These are phyloP conservation scores for Gossypium schwendimanii DNA, from an alignment of 441 rosid genomes.

Conservation along the genomic window DNA sequence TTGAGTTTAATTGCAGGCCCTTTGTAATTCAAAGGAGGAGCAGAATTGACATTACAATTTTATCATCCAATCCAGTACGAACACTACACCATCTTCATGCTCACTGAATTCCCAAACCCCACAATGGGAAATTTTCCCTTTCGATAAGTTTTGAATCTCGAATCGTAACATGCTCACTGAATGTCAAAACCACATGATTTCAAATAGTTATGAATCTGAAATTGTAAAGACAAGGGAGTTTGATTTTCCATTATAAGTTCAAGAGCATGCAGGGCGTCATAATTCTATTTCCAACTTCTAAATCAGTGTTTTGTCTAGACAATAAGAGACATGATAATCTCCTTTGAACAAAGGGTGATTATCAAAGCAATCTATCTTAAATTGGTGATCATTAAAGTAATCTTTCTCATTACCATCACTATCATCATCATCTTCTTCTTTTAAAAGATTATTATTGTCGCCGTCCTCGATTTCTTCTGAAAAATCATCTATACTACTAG, in stretches of 20 bases:
- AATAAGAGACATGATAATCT: neutral
- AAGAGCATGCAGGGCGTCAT: neutral
- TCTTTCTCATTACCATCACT: no score
- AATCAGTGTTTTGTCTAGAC: neutral
- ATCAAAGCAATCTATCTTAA: no score
- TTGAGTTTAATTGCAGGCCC: neutral
- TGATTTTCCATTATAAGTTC: neutral
- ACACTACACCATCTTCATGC: neutral
- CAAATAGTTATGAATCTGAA: neutral
- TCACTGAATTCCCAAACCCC: neutral
- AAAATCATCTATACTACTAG: no score
- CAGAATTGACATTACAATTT: constrained; percentile 19
- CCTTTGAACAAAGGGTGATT: neutral
- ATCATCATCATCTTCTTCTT: no score
- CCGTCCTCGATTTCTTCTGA: no score
- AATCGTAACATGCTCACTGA: neutral
- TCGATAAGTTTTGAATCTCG: neutral
- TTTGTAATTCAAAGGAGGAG: neutral
- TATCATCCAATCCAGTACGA: neutral
- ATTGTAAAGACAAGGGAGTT: neutral
- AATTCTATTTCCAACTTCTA: neutral
- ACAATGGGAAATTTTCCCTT: neutral
- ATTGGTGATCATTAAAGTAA: no score
- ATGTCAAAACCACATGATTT: no score
- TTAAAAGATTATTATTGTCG: no score